Base-by-base conservation (phyloP, 2,329 filamentous ascomycete species). In the Bipolaris gigantea region DNA sequence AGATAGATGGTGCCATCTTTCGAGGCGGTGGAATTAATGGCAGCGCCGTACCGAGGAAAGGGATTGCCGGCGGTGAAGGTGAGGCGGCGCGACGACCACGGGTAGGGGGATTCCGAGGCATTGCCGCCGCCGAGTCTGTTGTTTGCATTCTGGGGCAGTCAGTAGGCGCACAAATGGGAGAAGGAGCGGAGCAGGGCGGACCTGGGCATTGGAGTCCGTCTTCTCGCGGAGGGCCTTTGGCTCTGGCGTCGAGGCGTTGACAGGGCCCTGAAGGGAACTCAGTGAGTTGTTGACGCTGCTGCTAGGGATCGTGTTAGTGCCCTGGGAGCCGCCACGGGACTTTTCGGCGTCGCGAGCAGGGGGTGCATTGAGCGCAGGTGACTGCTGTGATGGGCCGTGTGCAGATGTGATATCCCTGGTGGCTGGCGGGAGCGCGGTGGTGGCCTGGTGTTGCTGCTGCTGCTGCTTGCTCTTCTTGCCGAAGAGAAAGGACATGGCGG, bases 1-100 rank as follows among this genome's bases (percentile, higher is more conserved):
- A 99, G 83, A 70, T 97, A 99, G 53, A 99, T 89, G 66, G 96
- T 91, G 55, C 95, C 95, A 75, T 99, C 94, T 76, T 97, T 97
- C 35, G 92, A 97, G 21, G 92, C 89, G 15, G 89, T 83, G 0
- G 92, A 85, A 74, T 99, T 99, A 73, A 97, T 93, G 6, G 95
- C 94, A 47, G 95, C 92, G 72, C 94, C 94, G 82, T 99, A 99
- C 73, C 94, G 87, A 13, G 94, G 94, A 66, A 99, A 99, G 0
- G 94, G 94, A 63, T 90, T 92, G 68, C 92, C 87, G 2, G 90
- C 86, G 15, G 90, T 90, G 74, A 96, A 96, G 61, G 89, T 93
- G 48, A 99, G 76, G 51, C 90, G 86, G 56, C 91, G 87, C 72
- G 96, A 90, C 60, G 93, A 96, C 94, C 94, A 99, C 0, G 94